Evolutionary conservation across 2,329 filamentous ascomycete genomes (phyloP), one percentile per base, ranked within the genome.

Genomic region (Nemania sp.): DNA sequence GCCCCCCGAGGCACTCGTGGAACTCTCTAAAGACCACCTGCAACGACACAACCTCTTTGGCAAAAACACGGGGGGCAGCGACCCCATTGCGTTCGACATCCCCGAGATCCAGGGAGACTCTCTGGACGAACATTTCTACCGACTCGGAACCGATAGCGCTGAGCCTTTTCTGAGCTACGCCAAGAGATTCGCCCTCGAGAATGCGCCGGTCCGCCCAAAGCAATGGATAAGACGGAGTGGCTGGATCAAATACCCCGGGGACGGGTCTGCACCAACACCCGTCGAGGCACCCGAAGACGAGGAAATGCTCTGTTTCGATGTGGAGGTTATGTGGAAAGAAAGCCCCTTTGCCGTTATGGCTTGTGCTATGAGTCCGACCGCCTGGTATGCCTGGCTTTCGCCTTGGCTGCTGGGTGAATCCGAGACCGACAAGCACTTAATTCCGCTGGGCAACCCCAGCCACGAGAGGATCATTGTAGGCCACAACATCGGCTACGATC

Each of bases 371-470:
- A 92, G 92, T 67, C 88, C 91, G 0, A 93, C 87, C 2, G 88
- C 92, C 32, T 99, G 96, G 96, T 99, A 99, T 78, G 91, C 89
- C 0, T 99, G 95, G 95, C 76, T 99, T 54, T 99, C 95, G 12
- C 95, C 95, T 0, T 99, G 94, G 94, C 79, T 99, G 37, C 77
- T 99, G 17, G 90, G 88, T 32, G 91, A 98, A 78, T 89, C 91
- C 1, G 80, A 90, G 37, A 87, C 87, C 34, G 84, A 91, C 70
- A 84, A 86, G 49, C 94, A 99, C 62, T 79, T 99, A 12, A 89
- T 99, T 50, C 92, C 96, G 0, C 77, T 99, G 6, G 96, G 95
- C 32, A 88, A 97, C 69, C 86, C 89, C 7, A 80, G 79, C 2
- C 82, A 85, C 64, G 83, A 90, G 21, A 87, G 92, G 47, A 85